Conservation (phyloP, 148 eudicot genomes). For the Salicornia ramosissima region DNA sequence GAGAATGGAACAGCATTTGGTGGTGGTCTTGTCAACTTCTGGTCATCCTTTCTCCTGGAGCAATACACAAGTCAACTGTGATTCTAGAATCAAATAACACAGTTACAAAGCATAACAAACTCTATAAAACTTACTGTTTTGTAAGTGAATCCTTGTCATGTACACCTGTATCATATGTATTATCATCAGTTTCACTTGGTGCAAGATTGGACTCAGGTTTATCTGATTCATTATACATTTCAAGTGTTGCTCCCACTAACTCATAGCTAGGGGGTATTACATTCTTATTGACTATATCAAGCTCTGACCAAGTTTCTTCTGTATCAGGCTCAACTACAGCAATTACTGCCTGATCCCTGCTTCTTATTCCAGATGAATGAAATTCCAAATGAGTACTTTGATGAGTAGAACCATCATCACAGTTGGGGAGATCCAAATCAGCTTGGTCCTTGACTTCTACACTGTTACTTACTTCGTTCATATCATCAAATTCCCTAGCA, state of each 20-base stretch:
- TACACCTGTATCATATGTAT: conserved; percentile 15
- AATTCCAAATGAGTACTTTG: conserved; percentile 23
- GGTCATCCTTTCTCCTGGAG: conserved; percentile 46
- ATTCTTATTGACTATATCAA: conserved; percentile 12
- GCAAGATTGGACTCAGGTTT: conserved; percentile 15
- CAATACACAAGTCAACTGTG: conserved; percentile 13
- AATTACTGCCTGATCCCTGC: conserved; percentile 21
- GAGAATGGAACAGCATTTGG: conserved; percentile 77
- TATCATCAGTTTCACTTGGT: conserved; percentile 16
- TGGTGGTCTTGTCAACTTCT: conserved; percentile 37
- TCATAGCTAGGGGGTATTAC: conserved; percentile 5
- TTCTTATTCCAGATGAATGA: conserved; percentile 19
- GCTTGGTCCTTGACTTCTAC: conserved; percentile 15
- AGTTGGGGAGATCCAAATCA: conserved; percentile 11
- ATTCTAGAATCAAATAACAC: neutral
- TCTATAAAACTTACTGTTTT: conserved; percentile 29
- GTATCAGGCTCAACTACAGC: conserved; percentile 3
- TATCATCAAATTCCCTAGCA: neutral
- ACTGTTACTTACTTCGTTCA: neutral
- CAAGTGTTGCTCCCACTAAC: neutral
- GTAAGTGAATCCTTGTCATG: conserved; percentile 18
- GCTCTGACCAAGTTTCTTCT: conserved; percentile 17
- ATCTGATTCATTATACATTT: conserved; percentile 12
- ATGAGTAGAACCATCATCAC: conserved; percentile 10
- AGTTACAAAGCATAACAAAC: neutral